These are phyloP conservation scores for Populus deltoides DNA, from an alignment of 345 rosid species.

Conservation along the genomic window DNA sequence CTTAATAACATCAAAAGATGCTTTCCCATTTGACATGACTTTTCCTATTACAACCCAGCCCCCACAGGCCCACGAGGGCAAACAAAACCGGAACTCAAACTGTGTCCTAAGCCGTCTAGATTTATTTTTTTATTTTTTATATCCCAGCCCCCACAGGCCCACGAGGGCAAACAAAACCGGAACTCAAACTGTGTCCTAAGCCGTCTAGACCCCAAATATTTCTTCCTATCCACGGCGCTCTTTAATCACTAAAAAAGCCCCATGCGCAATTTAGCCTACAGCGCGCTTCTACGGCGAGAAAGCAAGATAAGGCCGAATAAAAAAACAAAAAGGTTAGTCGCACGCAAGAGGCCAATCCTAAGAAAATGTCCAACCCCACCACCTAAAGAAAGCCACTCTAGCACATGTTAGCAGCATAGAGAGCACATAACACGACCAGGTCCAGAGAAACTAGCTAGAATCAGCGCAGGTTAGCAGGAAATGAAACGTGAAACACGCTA, in stretches of 20 bases:
- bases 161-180: slow-evolving; percentile 6
- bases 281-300: background rate
- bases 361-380: too few species aligned
- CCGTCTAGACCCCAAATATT: background rate
- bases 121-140: background rate
- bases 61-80: background rate
- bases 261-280: slow-evolving; percentile 6
- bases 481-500: background rate
- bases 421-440: background rate
- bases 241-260: background rate
- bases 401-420: background rate
- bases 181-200: slow-evolving; percentile 17
- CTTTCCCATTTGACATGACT: slow-evolving; percentile 1
- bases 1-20: background rate
- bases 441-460: background rate
- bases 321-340: background rate
- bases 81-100: slow-evolving; percentile 23
- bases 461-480: slow-evolving; percentile 15
- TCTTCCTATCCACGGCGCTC: slow-evolving; percentile 6
- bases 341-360: background rate
- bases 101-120: background rate
- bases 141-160: background rate
- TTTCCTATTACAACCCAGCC: background rate
- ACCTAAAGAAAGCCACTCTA: background rate
- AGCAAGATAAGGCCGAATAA: too few species aligned